phyloP scores from a whole-genome alignment of 192 early-diverging fungal species.

The Backusella sp. region DNA sequence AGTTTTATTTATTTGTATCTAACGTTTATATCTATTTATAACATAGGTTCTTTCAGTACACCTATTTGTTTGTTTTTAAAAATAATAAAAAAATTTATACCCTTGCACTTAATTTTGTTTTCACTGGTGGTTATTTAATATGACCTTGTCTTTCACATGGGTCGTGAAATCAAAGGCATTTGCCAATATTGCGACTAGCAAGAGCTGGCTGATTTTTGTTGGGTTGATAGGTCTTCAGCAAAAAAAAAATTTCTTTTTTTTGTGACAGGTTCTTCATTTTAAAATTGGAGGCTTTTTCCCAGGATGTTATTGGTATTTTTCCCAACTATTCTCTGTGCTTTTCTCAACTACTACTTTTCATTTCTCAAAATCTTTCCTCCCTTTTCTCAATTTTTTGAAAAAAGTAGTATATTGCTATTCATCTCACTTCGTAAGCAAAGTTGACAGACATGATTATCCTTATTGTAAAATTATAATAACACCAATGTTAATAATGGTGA shows the following conservation, averaged over 20 bases:
- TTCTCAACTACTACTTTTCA: no score
- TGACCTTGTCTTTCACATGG: background rate
- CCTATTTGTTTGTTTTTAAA: background rate
- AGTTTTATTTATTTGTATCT: background rate
- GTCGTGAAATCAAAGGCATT: background rate
- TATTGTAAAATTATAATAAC: no score
- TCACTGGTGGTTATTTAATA: background rate
- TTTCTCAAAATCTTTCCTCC: no score
- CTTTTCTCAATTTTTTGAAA: no score
- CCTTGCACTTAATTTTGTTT: background rate
- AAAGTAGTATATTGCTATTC: no score
- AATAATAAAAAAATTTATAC: background rate
- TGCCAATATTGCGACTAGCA: no score
- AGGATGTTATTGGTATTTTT: no score
- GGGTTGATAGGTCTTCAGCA: background rate
- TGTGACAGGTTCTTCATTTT: background rate
- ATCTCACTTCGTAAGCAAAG: no score
- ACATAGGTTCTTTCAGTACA: background rate
- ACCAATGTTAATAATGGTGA: no score
- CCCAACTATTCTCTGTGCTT: no score
- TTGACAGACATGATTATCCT: no score
- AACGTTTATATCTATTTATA: background rate
- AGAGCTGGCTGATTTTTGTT: background rate
- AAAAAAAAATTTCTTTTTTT: background rate
- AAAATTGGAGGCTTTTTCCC: background rate